Evolutionary conservation across 306 rosid genomes (phyloP), one percentile per base, ranked within the genome.

Genomic region (Cotoneaster glaucophyllus): DNA sequence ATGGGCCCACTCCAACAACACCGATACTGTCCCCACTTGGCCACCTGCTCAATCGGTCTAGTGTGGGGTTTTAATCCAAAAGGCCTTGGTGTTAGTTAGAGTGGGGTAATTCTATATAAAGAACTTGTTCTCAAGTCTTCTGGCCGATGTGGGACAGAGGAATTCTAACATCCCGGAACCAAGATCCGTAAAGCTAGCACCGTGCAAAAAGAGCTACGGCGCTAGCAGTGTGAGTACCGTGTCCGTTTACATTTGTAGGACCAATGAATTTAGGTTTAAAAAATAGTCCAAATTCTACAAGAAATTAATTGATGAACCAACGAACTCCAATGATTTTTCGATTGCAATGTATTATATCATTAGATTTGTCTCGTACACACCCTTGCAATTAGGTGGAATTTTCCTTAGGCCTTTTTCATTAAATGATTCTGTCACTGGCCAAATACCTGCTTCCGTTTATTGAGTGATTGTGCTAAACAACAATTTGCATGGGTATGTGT

Each of bases 341-440:
- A 48, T 79, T 88, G 61, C 91, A 88, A 75, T 75, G 68, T 67
- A 45, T 71, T 41, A 61, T 64, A 44, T 85, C 75, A 24, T 81
- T 31, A 45, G 81, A 85, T n/a, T 13, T 45, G 26, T 85, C 82
- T 29, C 86, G 11, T 80, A 69, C 45, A 52, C 19, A 11, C 89
- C 91, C 68, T 48, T 85, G 89, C 91, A 87, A 48, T 75, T 74
- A 9, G 85, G 67, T 32, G 89, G 86, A 45, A 85, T 43, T 63
- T 87, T 84, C 22, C 84, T 86, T 12, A 85, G 71, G 61, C 84
- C 87, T 67, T 74, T 28, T 4, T 87, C 84, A 12, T 31, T 48
- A 83, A 87, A 87, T 43, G 75, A 76, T 74, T 75, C 66, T 6
- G 87, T 83, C 74, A 85, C 89, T 57, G 91, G 91, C 91, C 86